phyloP scores from a whole-genome alignment of 2,329 filamentous ascomycete genomes.

The Aspergillus sp. region DNA sequence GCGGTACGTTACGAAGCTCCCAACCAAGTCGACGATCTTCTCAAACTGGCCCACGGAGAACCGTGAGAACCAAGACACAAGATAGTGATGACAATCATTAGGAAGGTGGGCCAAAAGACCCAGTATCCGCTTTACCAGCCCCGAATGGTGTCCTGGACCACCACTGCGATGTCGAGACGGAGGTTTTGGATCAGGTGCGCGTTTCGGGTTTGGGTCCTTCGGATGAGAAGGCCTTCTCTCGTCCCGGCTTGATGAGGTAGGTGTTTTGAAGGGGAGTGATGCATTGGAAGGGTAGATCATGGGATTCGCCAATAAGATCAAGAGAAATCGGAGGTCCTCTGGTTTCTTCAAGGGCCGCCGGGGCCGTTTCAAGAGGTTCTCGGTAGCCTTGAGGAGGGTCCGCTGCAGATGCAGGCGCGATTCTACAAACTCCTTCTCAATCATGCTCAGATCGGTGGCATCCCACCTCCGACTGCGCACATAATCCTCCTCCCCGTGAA shows the following conservation, averaged over 20 bases:
- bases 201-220: constrained; percentile 17
- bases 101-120: constrained; percentile 76
- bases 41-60: constrained; percentile 67
- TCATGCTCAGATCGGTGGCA: constrained; percentile 43
- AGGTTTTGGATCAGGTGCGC: constrained; percentile 14
- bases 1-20: constrained; percentile 77
- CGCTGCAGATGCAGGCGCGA: constrained; percentile 69
- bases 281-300: constrained; percentile 56
- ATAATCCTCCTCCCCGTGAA: constrained; percentile 19
- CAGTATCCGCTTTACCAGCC: constrained; percentile 79
- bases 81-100: constrained; percentile 69
- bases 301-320: constrained; percentile 77
- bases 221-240: constrained; percentile 28
- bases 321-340: constrained; percentile 70
- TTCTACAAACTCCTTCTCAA: constrained; percentile 54
- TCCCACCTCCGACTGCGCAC: constrained; percentile 30
- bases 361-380: constrained; percentile 76
- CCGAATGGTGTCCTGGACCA: constrained; percentile 68
- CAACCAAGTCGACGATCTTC: constrained; percentile 70
- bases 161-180: constrained; percentile 22
- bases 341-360: constrained; percentile 66
- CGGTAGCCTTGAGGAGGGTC: constrained; percentile 71
- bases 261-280: constrained; percentile 11
- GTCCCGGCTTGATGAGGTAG: constrained; percentile 19
- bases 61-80: constrained; percentile 75